Conservation (phyloP, 2,329 filamentous ascomycete species). For the Apiospora saccharicola region DNA sequence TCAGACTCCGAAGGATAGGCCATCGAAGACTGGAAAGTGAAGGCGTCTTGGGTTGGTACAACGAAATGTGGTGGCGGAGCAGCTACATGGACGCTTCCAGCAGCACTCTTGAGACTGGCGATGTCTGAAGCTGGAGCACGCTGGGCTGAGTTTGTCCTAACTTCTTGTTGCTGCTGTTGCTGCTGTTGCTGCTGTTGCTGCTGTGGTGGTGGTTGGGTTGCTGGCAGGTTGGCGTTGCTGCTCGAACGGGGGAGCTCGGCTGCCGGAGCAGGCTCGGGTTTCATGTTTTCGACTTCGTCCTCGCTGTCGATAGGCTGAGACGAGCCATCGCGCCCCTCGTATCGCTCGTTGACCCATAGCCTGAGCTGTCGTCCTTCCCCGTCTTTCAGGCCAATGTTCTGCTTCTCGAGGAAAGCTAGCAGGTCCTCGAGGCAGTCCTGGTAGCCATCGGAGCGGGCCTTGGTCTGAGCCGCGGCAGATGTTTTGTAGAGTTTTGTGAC, state of each 20-base stretch:
- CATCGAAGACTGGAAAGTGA: conserved; percentile 74
- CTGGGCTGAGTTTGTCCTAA: conserved; percentile 47
- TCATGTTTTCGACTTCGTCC: conserved; percentile 66
- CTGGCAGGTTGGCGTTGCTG: conserved; percentile 37
- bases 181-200: conserved; percentile 33
- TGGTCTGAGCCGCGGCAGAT: conserved; percentile 78
- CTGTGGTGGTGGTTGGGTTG: conserved; percentile 41
- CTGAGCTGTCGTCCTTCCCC: conserved; percentile 75
- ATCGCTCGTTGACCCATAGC: conserved; percentile 72
- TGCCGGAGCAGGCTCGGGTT: conserved; percentile 66
- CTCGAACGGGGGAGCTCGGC: conserved; percentile 62
- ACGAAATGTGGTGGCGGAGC: conserved; percentile 47
- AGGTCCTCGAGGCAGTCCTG: conserved; percentile 94
- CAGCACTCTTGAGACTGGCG: conserved; percentile 28
- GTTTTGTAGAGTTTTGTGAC: conserved; percentile 97
- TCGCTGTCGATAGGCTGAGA: conserved; percentile 69
- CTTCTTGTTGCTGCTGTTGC: conserved; percentile 42
- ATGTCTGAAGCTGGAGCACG: conserved; percentile 32
- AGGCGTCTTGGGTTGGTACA: conserved; percentile 66
- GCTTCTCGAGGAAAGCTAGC: conserved; percentile 82
- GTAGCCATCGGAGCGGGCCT: conserved; percentile 82
- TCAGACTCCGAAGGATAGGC: conserved; percentile 65
- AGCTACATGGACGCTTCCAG: conserved; percentile 26
- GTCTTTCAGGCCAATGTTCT: conserved; percentile 79
- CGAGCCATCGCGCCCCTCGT: conserved; percentile 67